Evolutionary conservation across 495 filamentous ascomycete genomes (phyloP).

Genomic region (Penicillium mononematosum): DNA sequence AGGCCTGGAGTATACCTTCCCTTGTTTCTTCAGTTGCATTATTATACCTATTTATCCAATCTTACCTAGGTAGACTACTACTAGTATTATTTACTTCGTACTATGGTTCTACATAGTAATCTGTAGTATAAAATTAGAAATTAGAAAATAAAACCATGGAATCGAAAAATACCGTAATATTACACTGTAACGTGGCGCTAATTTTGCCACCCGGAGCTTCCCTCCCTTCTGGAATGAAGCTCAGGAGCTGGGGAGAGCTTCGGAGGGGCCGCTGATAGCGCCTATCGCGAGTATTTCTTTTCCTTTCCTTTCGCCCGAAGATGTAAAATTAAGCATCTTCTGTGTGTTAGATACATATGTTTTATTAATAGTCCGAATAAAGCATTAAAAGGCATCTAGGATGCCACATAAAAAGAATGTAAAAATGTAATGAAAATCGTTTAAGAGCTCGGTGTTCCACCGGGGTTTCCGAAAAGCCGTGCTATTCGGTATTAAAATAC

Average conservation of each 20-base stretch:
- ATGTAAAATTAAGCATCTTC: neutral
- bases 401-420: neutral
- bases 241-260: conserved; percentile 33
- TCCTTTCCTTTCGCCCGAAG: neutral
- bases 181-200: conserved; percentile 23
- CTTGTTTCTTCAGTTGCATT: neutral
- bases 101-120: no score
- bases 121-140: neutral
- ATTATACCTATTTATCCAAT: no score
- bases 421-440: neutral
- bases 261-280: conserved; percentile 36
- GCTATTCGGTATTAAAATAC: conserved; percentile 12
- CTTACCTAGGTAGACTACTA: no score
- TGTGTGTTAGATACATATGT: neutral
- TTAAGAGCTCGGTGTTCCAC: conserved; percentile 19
- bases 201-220: conserved; percentile 32
- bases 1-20: no score
- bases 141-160: neutral
- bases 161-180: conserved; percentile 6
- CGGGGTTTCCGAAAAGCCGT: conserved; percentile 23
- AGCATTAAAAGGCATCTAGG: neutral
- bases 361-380: neutral
- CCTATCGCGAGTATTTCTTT: conserved; percentile 17
- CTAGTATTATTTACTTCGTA: no score
- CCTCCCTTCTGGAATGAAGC: conserved; percentile 33